Conservation (phyloP, 2,329 filamentous ascomycete species). For the Diplodia mutila region DNA sequence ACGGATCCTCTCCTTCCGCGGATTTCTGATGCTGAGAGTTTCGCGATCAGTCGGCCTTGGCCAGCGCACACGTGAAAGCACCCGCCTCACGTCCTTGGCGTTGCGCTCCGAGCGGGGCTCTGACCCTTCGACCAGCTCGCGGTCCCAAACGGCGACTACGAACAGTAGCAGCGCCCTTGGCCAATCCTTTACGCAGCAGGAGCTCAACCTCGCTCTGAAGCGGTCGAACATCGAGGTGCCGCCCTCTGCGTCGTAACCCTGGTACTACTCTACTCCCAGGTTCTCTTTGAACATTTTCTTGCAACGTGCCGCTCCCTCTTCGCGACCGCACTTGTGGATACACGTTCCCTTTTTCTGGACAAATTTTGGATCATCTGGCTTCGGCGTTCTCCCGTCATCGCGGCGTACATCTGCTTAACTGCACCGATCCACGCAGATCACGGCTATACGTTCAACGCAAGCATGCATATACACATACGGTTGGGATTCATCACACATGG, state of each 20-base stretch:
- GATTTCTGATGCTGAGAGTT: slow-evolving; percentile 20
- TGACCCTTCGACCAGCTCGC: slow-evolving; percentile 2
- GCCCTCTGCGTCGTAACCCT: not conserved
- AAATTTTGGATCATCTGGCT: not conserved
- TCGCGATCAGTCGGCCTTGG: slow-evolving; percentile 8
- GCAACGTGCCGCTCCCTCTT: not conserved
- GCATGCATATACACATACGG: slow-evolving; percentile 16
- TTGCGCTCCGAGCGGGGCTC: not conserved
- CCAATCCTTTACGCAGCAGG: slow-evolving; percentile 49
- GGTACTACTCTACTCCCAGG: not conserved
- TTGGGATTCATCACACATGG: slow-evolving; percentile 7
- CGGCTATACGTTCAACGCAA: slow-evolving; percentile 16
- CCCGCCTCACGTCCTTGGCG: not conserved
- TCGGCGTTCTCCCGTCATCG: slow-evolving; percentile 2
- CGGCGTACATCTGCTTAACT: slow-evolving; percentile 8
- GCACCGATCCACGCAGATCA: slow-evolving; percentile 5
- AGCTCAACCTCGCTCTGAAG: slow-evolving; percentile 50
- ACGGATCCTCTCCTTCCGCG: not conserved
- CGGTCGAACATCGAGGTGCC: slow-evolving; percentile 44
- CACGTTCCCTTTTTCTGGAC: not conserved
- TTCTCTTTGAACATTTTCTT: not conserved
- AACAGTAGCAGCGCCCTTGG: slow-evolving; percentile 38
- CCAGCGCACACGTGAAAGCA: slow-evolving; percentile 10
- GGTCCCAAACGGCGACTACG: slow-evolving; percentile 30
- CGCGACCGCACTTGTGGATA: not conserved